A percentile compares a stretch with the other conserved stretches of the same genome.
Evolutionary conservation across 2,329 filamentous ascomycete species (phyloP).

Genomic region (Pestalotiopsis sp.): DNA sequence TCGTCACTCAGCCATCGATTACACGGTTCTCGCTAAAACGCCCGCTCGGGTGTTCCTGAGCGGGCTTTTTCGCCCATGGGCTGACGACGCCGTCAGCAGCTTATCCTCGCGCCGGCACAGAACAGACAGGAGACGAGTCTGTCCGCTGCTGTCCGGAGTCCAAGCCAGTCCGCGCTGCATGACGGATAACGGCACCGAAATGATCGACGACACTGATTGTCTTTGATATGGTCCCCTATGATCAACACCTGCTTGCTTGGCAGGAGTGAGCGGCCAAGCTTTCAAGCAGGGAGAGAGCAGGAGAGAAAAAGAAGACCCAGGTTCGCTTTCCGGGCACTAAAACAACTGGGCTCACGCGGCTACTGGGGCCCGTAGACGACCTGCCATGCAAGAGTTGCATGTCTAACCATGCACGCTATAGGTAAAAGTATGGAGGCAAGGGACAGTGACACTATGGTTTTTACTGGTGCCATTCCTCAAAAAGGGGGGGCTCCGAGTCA

Average conservation of each 20-base stretch:
- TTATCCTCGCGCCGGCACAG: neutral
- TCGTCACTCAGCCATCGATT: slow-evolving; percentile 6
- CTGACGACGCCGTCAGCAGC: neutral
- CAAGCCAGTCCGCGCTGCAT: neutral
- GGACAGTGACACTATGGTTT: neutral
- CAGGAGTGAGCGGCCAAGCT: neutral
- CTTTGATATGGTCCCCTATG: neutral
- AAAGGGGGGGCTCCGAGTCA: neutral
- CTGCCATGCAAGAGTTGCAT: neutral
- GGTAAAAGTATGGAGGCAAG: neutral
- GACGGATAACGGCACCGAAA: neutral
- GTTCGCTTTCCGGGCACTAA: neutral
- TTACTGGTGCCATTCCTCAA: neutral
- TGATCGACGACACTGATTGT: neutral
- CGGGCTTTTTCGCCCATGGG: neutral
- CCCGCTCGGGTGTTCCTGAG: neutral
- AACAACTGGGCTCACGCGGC: neutral
- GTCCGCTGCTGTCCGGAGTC: neutral
- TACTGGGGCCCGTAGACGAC: neutral
- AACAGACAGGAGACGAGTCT: too few relatives aligned
- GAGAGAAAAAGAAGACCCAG: neutral
- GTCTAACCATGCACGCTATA: neutral
- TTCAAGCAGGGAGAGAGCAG: neutral
- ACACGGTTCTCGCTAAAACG: neutral
- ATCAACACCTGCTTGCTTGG: neutral